Conservation (phyloP, 805 yeast genomes). For the Cyberlindnera misumaiensis region DNA sequence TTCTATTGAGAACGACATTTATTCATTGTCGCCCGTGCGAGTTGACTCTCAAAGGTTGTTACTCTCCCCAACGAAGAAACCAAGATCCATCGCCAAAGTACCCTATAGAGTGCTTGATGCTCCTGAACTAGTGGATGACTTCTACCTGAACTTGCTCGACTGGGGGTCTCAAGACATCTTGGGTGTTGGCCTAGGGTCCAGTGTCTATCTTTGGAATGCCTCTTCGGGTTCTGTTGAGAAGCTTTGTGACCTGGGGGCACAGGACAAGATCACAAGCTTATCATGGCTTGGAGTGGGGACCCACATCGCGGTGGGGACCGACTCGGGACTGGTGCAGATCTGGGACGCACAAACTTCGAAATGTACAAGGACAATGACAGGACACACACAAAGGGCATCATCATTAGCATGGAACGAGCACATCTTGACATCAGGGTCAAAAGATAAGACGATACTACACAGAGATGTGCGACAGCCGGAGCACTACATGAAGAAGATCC, state of each 20-base stretch:
- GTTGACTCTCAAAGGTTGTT: constrained; percentile 78
- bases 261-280: constrained; percentile 73
- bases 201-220: constrained; percentile 90
- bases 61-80: constrained; percentile 74
- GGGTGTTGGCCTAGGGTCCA: constrained; percentile 84
- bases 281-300: constrained; percentile 95
- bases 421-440: constrained; percentile 76
- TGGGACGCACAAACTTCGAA: constrained; percentile 86
- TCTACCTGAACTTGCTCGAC: constrained; percentile 84
- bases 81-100: constrained; percentile 72
- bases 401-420: constrained; percentile 94
- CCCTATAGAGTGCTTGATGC: constrained; percentile 95
- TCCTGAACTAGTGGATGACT: constrained; percentile 91
- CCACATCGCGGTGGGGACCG: constrained; percentile 89
- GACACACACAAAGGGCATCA: constrained; percentile 79
- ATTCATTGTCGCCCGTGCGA: constrained; percentile 80
- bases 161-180: constrained; percentile 90
- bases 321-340: constrained; percentile 80
- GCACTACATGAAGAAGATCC: constrained; percentile 67
- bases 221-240: constrained; percentile 75
- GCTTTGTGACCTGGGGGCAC: constrained; percentile 63
- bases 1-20: constrained; percentile 63
- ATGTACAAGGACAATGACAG: constrained; percentile 86
- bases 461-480: constrained; percentile 87
- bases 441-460: constrained; percentile 80